Evolutionary conservation across 768 basidiomycete genomes (phyloP).

Genomic region (Collybia mongolica): DNA sequence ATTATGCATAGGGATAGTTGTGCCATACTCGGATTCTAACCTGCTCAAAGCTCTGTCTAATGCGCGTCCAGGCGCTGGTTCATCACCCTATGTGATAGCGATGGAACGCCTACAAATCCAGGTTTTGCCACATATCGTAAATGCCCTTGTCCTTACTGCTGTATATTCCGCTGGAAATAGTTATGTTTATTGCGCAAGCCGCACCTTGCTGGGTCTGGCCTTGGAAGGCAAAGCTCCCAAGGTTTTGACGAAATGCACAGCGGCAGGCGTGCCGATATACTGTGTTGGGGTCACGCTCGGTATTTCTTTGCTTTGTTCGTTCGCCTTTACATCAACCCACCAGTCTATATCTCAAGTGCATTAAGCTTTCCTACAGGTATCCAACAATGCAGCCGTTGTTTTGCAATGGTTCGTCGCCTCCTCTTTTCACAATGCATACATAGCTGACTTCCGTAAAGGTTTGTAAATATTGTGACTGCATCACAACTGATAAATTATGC

Average conservation of each 20-base stretch:
- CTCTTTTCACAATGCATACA: not conserved
- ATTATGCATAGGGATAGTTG: conserved; percentile 72
- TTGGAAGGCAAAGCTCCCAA: conserved; percentile 59
- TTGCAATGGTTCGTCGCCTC: conserved; percentile 37
- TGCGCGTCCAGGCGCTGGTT: conserved; percentile 55
- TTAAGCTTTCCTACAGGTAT: conserved; percentile 48
- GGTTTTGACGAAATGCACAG: conserved; percentile 51
- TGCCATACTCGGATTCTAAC: conserved; percentile 66
- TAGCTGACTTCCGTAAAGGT: conserved; percentile 25
- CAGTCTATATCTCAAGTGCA: not conserved
- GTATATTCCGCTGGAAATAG: conserved; percentile 76
- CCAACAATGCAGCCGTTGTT: conserved; percentile 45
- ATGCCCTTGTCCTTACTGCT: conserved; percentile 64
- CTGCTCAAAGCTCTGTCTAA: conserved; percentile 53
- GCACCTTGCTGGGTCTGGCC: conserved; percentile 54
- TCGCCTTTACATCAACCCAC: not conserved
- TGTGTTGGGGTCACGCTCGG: conserved; percentile 44
- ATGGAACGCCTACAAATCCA: conserved; percentile 69
- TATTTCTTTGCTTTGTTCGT: conserved; percentile 35
- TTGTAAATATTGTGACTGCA: conserved; percentile 48
- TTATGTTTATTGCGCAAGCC: conserved; percentile 59
- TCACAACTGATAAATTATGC: conserved; percentile 49
- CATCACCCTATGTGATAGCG: conserved; percentile 86
- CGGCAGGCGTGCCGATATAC: conserved; percentile 56
- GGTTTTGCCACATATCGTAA: conserved; percentile 67